Conservation (phyloP, 177 flowering plant genomes). For the Vitis hybrid region DNA sequence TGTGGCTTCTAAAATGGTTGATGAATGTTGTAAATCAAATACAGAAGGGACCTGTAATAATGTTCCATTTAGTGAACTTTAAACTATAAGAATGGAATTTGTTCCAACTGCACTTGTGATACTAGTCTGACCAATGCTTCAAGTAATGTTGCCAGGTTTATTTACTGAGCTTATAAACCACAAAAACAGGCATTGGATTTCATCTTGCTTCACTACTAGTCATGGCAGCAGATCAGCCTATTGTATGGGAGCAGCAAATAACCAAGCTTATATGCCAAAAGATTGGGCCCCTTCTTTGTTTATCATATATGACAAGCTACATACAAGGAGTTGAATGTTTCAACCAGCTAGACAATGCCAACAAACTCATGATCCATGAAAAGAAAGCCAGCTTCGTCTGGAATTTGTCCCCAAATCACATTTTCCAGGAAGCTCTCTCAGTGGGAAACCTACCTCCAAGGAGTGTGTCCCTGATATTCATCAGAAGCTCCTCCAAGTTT, state of each 20-base stretch:
- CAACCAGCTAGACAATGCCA: too few species aligned
- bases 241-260: neutral
- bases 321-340: neutral
- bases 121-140: neutral
- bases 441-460: too few species aligned
- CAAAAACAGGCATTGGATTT: neutral
- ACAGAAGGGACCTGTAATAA: neutral
- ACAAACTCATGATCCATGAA: too few species aligned
- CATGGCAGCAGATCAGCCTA: neutral
- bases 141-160: neutral
- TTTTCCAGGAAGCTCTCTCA: too few species aligned
- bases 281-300: neutral
- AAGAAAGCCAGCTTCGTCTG: too few species aligned
- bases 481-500: too few species aligned
- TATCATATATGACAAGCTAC: neutral
- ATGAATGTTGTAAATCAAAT: neutral
- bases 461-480: too few species aligned
- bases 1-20: neutral
- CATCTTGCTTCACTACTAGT: neutral
- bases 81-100: too few species aligned
- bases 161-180: neutral
- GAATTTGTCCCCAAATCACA: too few species aligned
- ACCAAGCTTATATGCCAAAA: neutral
- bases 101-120: neutral
- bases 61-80: neutral